Evolutionary conservation across 768 basidiomycete species (phyloP), one percentile per base, ranked within the genome.

Genomic region (Serendipita vermifera): DNA sequence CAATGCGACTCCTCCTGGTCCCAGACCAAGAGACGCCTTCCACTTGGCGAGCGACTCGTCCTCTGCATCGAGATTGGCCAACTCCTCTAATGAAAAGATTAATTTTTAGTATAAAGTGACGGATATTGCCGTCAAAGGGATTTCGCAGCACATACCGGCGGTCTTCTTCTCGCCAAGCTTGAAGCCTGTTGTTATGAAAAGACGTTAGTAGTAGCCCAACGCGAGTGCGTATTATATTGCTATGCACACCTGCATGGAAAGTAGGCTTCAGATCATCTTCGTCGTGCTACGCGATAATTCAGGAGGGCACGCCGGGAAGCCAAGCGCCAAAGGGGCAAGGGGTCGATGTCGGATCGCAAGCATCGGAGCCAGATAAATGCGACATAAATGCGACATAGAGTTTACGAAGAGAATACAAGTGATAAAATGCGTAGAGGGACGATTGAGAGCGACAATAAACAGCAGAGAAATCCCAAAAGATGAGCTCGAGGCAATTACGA

Each of bases 31-130:
- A 55, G 84, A 90, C 35, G 88, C 89, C 68, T 98, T 98, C 94
- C 94, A 98, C 60, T 90, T 82, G 31, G 85, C 82, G 63, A 98
- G 77, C 68, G 87, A 90, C 70, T 96, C 93, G 67, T 97, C 93
- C 59, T 86, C 76, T 29, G 85, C 82, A 70, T 96, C 93, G 39
- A 94, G 79, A 35, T 82, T 71, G 24, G 87, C 85, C 40, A 89
- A 87, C 67, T 93, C 88, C 24, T 87, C 88, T 51, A 2, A n/a
- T 2, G 5, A 7, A 51, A 24, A 7, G 15, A 27, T n/a, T 9
- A n/a, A n/a, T 9, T 36, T 9, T 43, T 9, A 14, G 24, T 7
- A 43, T 22, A 22, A 11, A 43, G 11, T 43, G 13, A 26, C 46
- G n/a, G n/a, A n/a, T n/a, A n/a, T n/a, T n/a, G n/a, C n/a, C n/a